Evolutionary conservation across 768 basidiomycete species (phyloP).

Genomic region (Phylloporus sp.): DNA sequence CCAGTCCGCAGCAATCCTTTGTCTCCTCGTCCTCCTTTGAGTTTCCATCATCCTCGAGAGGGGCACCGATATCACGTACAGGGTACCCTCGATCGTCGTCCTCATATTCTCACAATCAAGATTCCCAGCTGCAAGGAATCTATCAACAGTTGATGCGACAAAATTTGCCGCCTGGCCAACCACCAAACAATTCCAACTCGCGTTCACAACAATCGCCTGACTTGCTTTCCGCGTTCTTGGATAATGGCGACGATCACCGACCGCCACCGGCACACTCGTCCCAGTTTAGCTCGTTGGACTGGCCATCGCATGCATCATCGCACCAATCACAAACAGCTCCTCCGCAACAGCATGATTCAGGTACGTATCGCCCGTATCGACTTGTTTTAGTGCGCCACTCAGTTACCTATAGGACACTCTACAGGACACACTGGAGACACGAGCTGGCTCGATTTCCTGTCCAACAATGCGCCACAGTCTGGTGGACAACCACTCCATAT

Average conservation of each 20-base stretch:
- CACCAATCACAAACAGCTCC: slow-evolving; percentile 19
- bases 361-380: slow-evolving; percentile 2
- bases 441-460: slow-evolving; percentile 32
- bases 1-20: slow-evolving; percentile 21
- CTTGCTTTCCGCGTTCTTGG: slow-evolving; percentile 29
- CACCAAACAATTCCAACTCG: slow-evolving; percentile 9
- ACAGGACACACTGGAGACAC: slow-evolving; percentile 30
- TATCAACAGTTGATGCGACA: slow-evolving; percentile 31
- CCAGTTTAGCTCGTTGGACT: slow-evolving; percentile 28
- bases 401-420: slow-evolving; percentile 14
- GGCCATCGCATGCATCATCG: slow-evolving; percentile 31
- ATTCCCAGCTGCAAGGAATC: slow-evolving; percentile 29
- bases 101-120: slow-evolving; percentile 28
- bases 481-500: slow-evolving; percentile 27
- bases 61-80: slow-evolving; percentile 20
- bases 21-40: slow-evolving; percentile 27
- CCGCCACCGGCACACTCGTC: slow-evolving; percentile 18
- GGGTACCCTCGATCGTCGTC: slow-evolving; percentile 26
- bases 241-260: slow-evolving; percentile 27
- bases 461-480: slow-evolving; percentile 25
- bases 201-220: slow-evolving; percentile 27
- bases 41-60: slow-evolving; percentile 29
- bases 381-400: background rate
- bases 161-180: slow-evolving; percentile 20
- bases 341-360: slow-evolving; percentile 24